Percentiles rank a stretch among this genome's conserved stretches.
phyloP scores from a whole-genome alignment of 2,329 filamentous ascomycete species.

The Plenodomus biglobosus region DNA sequence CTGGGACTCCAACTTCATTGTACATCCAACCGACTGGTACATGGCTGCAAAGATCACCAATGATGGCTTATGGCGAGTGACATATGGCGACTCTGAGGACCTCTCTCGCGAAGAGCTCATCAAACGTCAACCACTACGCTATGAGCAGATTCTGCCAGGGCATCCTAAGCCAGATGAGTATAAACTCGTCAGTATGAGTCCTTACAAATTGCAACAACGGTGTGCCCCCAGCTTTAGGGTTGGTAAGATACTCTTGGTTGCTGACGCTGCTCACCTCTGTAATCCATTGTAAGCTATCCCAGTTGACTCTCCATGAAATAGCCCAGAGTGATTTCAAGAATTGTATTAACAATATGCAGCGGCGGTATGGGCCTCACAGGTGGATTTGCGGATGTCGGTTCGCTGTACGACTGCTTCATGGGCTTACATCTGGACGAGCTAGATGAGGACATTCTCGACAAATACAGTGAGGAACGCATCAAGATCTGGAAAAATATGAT shows the following conservation, averaged over 20 bases:
- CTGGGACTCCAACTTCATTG: conserved; percentile 61
- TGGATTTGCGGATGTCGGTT: conserved; percentile 65
- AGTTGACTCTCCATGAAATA: neutral
- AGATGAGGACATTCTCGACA: conserved; percentile 40
- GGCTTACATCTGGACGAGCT: conserved; percentile 40
- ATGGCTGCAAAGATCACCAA: conserved; percentile 63
- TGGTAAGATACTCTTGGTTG: conserved; percentile 59
- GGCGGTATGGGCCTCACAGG: conserved; percentile 65
- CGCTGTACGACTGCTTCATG: conserved; percentile 60
- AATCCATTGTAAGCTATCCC: conserved; percentile 49
- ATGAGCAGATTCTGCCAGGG: conserved; percentile 60
- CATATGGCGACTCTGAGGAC: conserved; percentile 61
- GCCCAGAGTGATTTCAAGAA: neutral
- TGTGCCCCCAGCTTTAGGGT: conserved; percentile 61
- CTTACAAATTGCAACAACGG: conserved; percentile 64
- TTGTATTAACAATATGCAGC: conserved; percentile 19
- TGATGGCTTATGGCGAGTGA: conserved; percentile 64
- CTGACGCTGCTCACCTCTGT: conserved; percentile 63
- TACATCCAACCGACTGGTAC: conserved; percentile 63
- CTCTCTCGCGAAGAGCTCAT: conserved; percentile 58
- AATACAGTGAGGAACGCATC: conserved; percentile 39
- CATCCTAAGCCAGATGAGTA: conserved; percentile 62
- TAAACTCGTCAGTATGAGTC: conserved; percentile 58
- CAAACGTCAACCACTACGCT: conserved; percentile 58
- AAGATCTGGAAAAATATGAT: conserved; percentile 41